Evolutionary conservation across 2,329 filamentous ascomycete species (phyloP), one percentile per base, ranked within the genome.

Genomic region (Alternaria brassicae): DNA sequence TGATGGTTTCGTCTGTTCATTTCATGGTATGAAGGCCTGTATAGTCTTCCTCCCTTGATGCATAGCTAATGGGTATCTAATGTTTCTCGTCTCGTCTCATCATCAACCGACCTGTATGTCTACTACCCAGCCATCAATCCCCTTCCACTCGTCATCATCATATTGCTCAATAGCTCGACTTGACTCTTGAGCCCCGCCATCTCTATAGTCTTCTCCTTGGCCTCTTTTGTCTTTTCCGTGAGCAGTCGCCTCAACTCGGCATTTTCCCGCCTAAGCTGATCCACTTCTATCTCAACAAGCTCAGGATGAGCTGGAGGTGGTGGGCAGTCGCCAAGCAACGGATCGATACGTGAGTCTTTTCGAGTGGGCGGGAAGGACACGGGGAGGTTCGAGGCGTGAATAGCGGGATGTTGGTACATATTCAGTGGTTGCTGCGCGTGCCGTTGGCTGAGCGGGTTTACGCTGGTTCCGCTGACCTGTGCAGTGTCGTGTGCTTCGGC

Each of bases 141-240:
- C 36, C 54, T 47, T 15, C 55, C 58, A 53, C 54, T 53, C 52
- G 54, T 45, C 59, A 72, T 56, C 42, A 67, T 67, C 61, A 74
- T 66, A 54, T 65, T 68, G 39, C 66, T 70, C 47, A 73, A 25
- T n/a, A 63, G 59, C 44, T 75, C 72, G 2, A 74, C 42, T 49
- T 76, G 71, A 27, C 67, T 65, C 39, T 63, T 65, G 34, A 76
- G 48, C 12, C 59, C 61, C 34, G 71, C 65, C 61, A 69, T 73
- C 56, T 70, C 70, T 7, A 63, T 68, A 15, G 59, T 62, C 61
- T 67, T 70, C 39, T 72, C 65, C 28, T 71, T 66, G n/a, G 72
- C 28, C 37, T 73, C 71, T 36, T 71, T 71, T 3, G 63, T 70
- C 47, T 62, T 63, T 32, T 67, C 61, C 15, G 36, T 53, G 4